Conservation (phyloP, 371 early-diverging fungal genomes). For the Ordospora colligata region DNA sequence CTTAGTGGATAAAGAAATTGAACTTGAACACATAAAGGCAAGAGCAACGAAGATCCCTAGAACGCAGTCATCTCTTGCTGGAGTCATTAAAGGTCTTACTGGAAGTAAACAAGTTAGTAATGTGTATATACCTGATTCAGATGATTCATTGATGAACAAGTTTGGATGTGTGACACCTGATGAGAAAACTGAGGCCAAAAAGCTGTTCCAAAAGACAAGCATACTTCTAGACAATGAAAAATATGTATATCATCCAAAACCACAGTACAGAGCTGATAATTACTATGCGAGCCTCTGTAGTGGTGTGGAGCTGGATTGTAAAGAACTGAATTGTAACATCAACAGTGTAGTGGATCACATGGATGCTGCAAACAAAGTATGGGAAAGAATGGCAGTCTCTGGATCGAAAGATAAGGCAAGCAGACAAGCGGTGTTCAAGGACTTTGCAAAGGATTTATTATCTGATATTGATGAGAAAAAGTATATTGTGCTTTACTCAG, state of each 20-base stretch:
- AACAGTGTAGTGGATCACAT: slow-evolving; percentile 21
- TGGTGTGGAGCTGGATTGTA: slow-evolving; percentile 19
- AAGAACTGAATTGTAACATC: slow-evolving; percentile 26
- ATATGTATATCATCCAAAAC: neutral
- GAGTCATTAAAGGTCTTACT: slow-evolving; percentile 22
- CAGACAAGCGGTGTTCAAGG: slow-evolving; percentile 24
- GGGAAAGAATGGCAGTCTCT: slow-evolving; percentile 15
- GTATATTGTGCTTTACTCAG: slow-evolving; percentile 30
- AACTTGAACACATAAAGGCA: neutral
- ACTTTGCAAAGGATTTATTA: slow-evolving; percentile 31
- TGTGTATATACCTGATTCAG: neutral
- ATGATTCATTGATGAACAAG: neutral
- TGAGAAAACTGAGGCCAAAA: neutral
- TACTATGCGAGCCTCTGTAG: slow-evolving; percentile 27
- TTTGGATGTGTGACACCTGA: neutral
- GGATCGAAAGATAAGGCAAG: neutral
- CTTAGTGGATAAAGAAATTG: neutral
- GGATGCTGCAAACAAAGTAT: slow-evolving; percentile 11
- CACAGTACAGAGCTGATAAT: neutral
- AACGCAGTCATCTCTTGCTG: slow-evolving; percentile 36
- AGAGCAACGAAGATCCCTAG: slow-evolving; percentile 29
- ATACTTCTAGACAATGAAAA: neutral
- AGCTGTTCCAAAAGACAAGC: neutral
- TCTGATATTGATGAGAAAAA: slow-evolving; percentile 1
- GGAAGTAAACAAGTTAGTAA: neutral